Base-by-base conservation (phyloP, 345 rosid species). In the Dipteronia sinensis region DNA sequence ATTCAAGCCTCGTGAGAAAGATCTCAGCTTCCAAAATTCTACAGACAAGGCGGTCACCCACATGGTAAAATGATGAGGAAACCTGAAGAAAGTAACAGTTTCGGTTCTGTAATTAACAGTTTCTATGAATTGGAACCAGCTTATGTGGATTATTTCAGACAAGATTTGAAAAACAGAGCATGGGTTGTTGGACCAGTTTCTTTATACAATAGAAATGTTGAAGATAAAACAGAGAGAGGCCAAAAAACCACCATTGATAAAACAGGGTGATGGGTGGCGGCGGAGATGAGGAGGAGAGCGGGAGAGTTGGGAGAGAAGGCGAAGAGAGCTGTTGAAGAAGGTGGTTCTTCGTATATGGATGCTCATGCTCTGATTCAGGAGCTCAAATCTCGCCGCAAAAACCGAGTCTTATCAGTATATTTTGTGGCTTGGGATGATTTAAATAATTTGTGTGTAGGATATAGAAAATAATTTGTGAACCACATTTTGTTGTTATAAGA, bases 151-250 rank as follows among this genome's bases (percentile, higher is more conserved):
- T 68, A 67, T 38, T 82, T 79, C 69, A 84, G 55, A 80, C 83
- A 76, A 19, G 84, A 73, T 20, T 8, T 84, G 75, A 83, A 80
- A 22, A 80, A 67, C 16, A 87, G 61, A 55, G 85, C 89, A 2
- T 90, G 93, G 91, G 69, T 76, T 1, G 80, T 88, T 0, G 91
- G 89, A 12, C 90, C 90, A 10, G 87, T 87, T 16, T 90, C 94
- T 0, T 40, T 86, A 42, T 83, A 77, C 62, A 84, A 85, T 74
- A 78, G 78, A 49, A 73, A 79, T 8, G 15, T 77, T 1, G 81
- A 73, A 68, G 89, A 87, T 46, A 88, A 83, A 75, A 81, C 83
- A 3, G 84, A 81, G 67, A 84, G 89, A 81, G 89, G 89, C 15
- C 34, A 82, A 40, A 80, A 76, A 66, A 49, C 83, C 3, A 15